Conservation (phyloP, 179 eudicot genomes). For the Silene noctiflora region DNA sequence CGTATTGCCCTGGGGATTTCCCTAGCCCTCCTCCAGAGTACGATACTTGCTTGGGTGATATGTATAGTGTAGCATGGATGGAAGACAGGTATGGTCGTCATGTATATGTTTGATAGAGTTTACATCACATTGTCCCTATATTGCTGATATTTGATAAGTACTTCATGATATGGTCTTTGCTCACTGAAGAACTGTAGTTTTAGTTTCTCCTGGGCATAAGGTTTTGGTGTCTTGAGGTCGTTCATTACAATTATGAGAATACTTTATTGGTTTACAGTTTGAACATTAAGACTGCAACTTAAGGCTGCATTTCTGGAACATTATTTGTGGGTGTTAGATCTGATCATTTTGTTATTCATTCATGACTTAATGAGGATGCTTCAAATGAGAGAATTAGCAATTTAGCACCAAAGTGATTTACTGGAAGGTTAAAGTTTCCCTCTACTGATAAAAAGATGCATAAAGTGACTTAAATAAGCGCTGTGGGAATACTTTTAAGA, state of each 20-base stretch:
- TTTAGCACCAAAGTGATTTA: neutral
- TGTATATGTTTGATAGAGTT: neutral
- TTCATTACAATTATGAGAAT: neutral
- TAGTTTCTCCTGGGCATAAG: neutral
- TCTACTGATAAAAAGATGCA: neutral
- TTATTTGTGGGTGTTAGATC: neutral
- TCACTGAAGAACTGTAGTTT: neutral
- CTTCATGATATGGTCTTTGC: neutral
- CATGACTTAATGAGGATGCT: neutral
- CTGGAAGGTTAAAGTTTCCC: neutral
- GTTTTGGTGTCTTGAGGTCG: neutral
- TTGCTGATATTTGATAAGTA: neutral
- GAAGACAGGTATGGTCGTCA: slow-evolving; percentile 70
- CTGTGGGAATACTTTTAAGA: neutral
- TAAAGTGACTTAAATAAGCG: neutral
- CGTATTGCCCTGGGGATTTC: slow-evolving; percentile 88
- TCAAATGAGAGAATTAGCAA: too few species aligned
- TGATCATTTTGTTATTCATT: neutral
- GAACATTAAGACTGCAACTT: neutral
- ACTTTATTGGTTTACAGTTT: neutral
- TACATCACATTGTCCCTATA: neutral
- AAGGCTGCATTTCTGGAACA: neutral
- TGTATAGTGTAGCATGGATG: slow-evolving; percentile 96
- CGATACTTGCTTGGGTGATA: slow-evolving; percentile 86
- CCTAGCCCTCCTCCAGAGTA: slow-evolving; percentile 83